Evolutionary conservation across 2,329 filamentous ascomycete genomes (phyloP), one percentile per base, ranked within the genome.

Genomic region (Colletotrichum salicis): DNA sequence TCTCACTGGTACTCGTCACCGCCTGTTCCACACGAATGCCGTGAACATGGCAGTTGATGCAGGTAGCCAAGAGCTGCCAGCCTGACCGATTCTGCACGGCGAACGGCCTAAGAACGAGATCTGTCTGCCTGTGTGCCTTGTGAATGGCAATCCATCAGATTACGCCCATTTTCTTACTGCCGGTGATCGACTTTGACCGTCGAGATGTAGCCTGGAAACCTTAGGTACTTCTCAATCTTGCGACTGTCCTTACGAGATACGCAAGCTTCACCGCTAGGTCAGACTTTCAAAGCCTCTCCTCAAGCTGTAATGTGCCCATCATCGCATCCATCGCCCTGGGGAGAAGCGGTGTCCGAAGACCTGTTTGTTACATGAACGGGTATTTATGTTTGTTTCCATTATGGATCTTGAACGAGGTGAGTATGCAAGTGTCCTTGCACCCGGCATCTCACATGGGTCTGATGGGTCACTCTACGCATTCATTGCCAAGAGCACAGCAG

Each of bases 341-440:
- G 3, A 11, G 4, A 48, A 29, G 7, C 5, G 7, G 11, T 37
- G 4, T 35, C 19, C 4, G 31, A n/a, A 5, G 1, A 12, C 35
- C 24, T 52, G 58, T 48, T 55, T 33, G 33, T 24, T 12, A 4
- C 3, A 19, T 31, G 6, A 12, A n/a, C 45, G 31, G 31, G 22
- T 45, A 10, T 54, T 59, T 54, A 22, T 35, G 68, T 54, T 71
- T 69, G 68, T 58, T 55, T 29, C 13, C 48, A 33, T 19, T 29
- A 63, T 59, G 54, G 33, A 59, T 52, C 15, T 58, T 59, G 29
- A 58, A 29, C 45, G 27, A 52, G 8, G 41, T n/a, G 24, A 48
- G 61, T 19, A 59, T 71, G 69, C 69, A 71, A 54, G 64, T 61
- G 58, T 41, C 64, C 69, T 63, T 54, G 12, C 41, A 13, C 51